Evolutionary conservation across 441 rosid species (phyloP).

Genomic region (Cnidoscolus chayamansa): DNA sequence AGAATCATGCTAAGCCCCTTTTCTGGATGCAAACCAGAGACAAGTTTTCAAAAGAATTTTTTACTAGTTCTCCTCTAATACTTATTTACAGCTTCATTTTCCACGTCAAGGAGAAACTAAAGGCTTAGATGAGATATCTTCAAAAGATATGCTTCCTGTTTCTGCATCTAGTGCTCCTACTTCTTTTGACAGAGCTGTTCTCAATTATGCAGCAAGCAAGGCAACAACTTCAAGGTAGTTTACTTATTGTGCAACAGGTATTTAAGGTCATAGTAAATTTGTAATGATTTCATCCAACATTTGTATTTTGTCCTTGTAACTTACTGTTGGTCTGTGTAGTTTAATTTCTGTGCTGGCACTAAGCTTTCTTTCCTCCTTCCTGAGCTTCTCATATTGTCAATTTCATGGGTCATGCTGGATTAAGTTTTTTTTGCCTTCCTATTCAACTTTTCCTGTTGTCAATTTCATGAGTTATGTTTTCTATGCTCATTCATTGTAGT

Average conservation of each 20-base stretch:
- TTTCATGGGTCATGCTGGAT: no score
- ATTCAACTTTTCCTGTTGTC: background rate
- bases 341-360: background rate
- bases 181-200: slow-evolving; percentile 41
- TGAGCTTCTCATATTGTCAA: no score
- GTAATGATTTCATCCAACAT: slow-evolving; percentile 1
- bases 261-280: background rate
- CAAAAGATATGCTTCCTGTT: slow-evolving; percentile 39
- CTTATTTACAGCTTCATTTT: slow-evolving; percentile 32
- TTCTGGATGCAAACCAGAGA: background rate
- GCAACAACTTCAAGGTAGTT: slow-evolving; percentile 53
- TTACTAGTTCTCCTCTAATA: slow-evolving; percentile 21
- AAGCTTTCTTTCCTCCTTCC: no score
- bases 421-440: background rate
- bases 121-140: slow-evolving; percentile 35
- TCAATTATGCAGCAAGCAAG: slow-evolving; percentile 37
- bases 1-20: background rate
- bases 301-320: background rate
- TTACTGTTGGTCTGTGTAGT: background rate
- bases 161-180: slow-evolving; percentile 37
- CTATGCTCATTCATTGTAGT: slow-evolving; percentile 34
- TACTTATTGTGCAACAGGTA: background rate
- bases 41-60: slow-evolving; percentile 5
- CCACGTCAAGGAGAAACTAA: slow-evolving; percentile 41
- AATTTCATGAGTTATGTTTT: background rate